Base-by-base conservation (phyloP, 2,329 filamentous ascomycete species). In the Penicillium sp. region DNA sequence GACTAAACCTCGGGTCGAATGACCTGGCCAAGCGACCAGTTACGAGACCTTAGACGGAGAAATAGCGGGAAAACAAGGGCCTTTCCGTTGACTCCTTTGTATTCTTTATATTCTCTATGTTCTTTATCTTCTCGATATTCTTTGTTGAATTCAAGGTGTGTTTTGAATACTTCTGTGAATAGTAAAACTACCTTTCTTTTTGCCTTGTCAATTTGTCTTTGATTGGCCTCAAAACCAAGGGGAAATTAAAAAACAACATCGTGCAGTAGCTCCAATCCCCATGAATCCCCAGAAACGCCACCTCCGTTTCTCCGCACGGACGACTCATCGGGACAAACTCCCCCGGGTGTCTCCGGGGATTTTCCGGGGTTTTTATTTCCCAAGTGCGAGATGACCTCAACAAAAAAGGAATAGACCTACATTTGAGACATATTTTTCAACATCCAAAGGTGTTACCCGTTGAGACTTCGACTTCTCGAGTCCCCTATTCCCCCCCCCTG, bases 251-350 rank as follows among this genome's bases (percentile, higher is more conserved):
- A 5, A 31, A 6, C 31, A 13, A 33, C 29, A 4, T 33, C 42
- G n/a, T 31, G 27, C 25, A 29, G 35, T 19, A 51, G 23, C 13
- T 38, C 10, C 12, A 2, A 9, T 51, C 31, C 5, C 27, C n/a
- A 41, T n/a, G 35, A 17, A 23, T 15, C 43, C 17, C 25, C 25
- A 19, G 2, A 10, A 31, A 38, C 59, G 57, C 59, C 59, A 60
- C 57, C 38, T 47, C 53, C 49, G 23, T 49, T 33, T 48, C 43
- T 49, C 39, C 42, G 45, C 41, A 49, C 50, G 38, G 12, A 10
- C 31, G 33, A 29, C n/a, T 33, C 29, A 35, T 25, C 6, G 23
- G 21, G 19, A 31, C 29, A 31, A 31, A 29, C 27, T 29, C n/a
- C n/a, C n/a, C n/a, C n/a, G n/a, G n/a, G n/a, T n/a, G 10, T 31